Conservation (phyloP, 148 eudicot species). For the Gaultheria prostrata region DNA sequence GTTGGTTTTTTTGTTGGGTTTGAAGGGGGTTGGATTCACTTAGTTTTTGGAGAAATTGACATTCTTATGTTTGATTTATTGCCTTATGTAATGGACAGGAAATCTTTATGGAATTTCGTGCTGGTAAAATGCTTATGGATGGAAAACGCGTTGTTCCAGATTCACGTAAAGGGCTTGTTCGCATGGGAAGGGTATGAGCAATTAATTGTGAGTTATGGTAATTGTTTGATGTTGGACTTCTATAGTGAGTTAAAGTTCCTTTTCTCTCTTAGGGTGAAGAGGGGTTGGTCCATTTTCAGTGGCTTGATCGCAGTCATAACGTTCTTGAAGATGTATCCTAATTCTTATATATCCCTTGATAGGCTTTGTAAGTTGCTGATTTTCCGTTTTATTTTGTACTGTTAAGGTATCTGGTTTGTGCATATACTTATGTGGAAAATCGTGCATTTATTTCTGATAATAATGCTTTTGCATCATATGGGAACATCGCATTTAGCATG, state of each 20-base stretch:
- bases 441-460: not conserved
- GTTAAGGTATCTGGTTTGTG: not conserved
- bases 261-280: constrained; percentile 71
- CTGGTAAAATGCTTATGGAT: constrained; percentile 88
- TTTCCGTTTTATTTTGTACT: not conserved
- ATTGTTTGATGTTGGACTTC: not conserved
- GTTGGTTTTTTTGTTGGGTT: not conserved
- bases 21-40: not conserved
- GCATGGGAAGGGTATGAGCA: constrained; percentile 68
- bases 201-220: not conserved
- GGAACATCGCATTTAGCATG: not conserved
- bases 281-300: constrained; percentile 84
- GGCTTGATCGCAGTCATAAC: constrained; percentile 80
- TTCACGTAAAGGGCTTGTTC: constrained; percentile 88
- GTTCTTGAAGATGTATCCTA: constrained; percentile 92
- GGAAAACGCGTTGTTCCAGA: constrained; percentile 87
- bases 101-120: constrained; percentile 75
- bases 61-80: not conserved
- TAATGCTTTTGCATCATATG: not conserved
- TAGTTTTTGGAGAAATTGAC: not conserved
- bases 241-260: not conserved
- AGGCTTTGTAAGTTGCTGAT: not conserved
- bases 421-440: not conserved
- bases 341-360: not conserved
- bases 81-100: constrained; percentile 36